Base-by-base conservation (phyloP, 2,329 filamentous ascomycete species). In the Stemphylium lycopersici region DNA sequence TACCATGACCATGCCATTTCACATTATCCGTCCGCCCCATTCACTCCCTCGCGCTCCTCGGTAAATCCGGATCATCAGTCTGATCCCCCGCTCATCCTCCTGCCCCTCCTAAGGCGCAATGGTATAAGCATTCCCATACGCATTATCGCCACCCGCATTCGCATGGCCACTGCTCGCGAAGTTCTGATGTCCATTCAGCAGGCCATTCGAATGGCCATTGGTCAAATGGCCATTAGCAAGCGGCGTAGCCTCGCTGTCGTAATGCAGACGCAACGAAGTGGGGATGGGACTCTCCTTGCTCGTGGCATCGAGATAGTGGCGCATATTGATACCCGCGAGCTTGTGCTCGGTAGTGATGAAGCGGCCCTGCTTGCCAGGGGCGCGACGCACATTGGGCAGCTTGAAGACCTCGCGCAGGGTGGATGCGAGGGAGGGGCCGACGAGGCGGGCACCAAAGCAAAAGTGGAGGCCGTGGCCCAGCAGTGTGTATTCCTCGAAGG, bases 301-400 rank as follows among this genome's bases (percentile, higher is more conserved):
- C 61, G 75, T 80, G 6, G 70, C 71, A 72, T 83, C 81, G 38
- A 83, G 66, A 59, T 82, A 83, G 47, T 77, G 69, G 63, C 76
- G 76, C 72, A 81, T 78, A 45, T 76, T 77, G 2, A 82, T 73
- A 2, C 80, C 81, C 6, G 76, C 80, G 62, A 83, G 66, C 15
- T 80, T 71, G 47, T 79, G 74, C 55, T 81, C 76, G 0, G 79
- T 75, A 10, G 73, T 71, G 2, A 67, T 72, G 47, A 83, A 81
- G 1, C 52, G 55, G 2, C 71, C 71, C 53, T 69, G 67, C 33
- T 63, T 67, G 6, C 71, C 70, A 11, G 69, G 67, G 13, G 69
- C 70, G 4, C 70, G 55, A 7, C 71, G 60, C 12, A 73, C 52
- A 43, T 73, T 73, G 48, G 65, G 68, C 40, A 73, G 55, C 54